phyloP scores from a whole-genome alignment of 1,284 basidiomycete species.

The Austroboletus niveus region DNA sequence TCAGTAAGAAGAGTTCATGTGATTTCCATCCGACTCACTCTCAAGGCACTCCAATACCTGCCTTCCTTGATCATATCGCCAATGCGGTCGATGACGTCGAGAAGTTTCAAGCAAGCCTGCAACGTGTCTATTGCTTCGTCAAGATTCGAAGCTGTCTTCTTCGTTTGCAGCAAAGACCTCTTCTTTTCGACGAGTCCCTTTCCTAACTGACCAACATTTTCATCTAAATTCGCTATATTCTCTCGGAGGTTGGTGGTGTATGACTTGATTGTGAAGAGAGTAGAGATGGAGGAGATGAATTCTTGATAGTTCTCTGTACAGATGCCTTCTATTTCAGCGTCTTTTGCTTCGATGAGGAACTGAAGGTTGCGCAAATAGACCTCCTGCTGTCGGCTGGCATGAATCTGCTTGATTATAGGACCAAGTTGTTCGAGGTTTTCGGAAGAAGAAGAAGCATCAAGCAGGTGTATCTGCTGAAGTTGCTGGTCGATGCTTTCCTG shows the following conservation, averaged over 20 bases:
- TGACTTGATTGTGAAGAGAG: conserved; percentile 90
- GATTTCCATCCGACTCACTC: conserved; percentile 61
- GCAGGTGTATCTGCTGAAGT: conserved; percentile 82
- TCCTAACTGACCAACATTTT: conserved; percentile 76
- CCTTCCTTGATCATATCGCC: conserved; percentile 90
- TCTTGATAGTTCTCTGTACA: conserved; percentile 97
- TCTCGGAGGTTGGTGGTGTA: conserved; percentile 82
- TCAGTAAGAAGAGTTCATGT: conserved; percentile 28
- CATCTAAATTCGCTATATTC: conserved; percentile 70
- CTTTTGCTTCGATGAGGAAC: conserved; percentile 88
- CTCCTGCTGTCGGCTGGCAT: conserved; percentile 88
- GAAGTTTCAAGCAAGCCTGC: conserved; percentile 86
- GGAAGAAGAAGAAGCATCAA: conserved; percentile 80
- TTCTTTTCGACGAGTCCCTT: conserved; percentile 89
- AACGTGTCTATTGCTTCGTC: conserved; percentile 96
- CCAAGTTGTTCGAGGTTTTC: conserved; percentile 93
- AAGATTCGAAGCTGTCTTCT: conserved; percentile 89
- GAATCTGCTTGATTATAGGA: conserved; percentile 91
- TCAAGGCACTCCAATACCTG: conserved; percentile 94
- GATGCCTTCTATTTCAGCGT: conserved; percentile 93
- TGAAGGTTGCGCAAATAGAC: conserved; percentile 87
- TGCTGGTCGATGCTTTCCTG: conserved; percentile 82
- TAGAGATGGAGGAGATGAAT: conserved; percentile 95
- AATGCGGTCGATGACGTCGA: conserved; percentile 94
- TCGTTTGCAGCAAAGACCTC: conserved; percentile 82